Base-by-base conservation (phyloP, 208 protist species). In the Endotrypanum monterogeii region DNA sequence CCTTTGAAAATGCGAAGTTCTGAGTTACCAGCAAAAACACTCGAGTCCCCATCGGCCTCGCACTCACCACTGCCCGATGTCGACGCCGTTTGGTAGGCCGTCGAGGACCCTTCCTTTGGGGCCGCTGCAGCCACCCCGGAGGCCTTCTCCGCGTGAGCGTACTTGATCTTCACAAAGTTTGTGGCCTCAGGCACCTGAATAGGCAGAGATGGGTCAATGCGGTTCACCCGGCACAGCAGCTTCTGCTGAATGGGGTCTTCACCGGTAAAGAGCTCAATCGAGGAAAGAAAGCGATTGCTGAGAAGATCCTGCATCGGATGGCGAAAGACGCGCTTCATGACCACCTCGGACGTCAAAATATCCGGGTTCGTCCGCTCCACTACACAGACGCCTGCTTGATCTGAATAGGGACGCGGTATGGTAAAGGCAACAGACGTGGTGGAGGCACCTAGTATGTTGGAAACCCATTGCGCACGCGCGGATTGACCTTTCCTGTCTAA, bases 91-190 rank as follows among this genome's bases (percentile, higher is more conserved):
- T 14, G 14, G 2, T 44, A 57, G 28, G 8, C 66, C 30, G 16
- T 5, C 58, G 57, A 66, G 4, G 20, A 25, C 18, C 3, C 28
- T 9, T 35, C 4, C 12, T 16, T 32, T 11, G 39, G 28, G 28
- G 28, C 14, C 39, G 65, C 30, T 5, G 25, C 32, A 7, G 14
- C 25, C 14, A 16, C n/a, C 61, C 5, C 37, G 28, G 11, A 50
- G 28, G 68, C 75, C 23, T 70, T 79, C 8, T 80, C 69, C 0
- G 69, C 30, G 3, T 76, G 57, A 20, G 76, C 76, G 75, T 95
- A 93, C 80, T 96, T 97, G 37, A 97, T 56, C 78, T 95, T 94
- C 39, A 97, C 80, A 62, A 86, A 94, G 66, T 89, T 89, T 4
- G 90, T 90, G 14, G 75, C 67, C 25, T 89, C 79, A 14, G 93